A percentile compares a stretch with the other conserved stretches of the same genome.
Conservation (phyloP, 495 filamentous ascomycete genomes). For the Xylaria palmicola region DNA sequence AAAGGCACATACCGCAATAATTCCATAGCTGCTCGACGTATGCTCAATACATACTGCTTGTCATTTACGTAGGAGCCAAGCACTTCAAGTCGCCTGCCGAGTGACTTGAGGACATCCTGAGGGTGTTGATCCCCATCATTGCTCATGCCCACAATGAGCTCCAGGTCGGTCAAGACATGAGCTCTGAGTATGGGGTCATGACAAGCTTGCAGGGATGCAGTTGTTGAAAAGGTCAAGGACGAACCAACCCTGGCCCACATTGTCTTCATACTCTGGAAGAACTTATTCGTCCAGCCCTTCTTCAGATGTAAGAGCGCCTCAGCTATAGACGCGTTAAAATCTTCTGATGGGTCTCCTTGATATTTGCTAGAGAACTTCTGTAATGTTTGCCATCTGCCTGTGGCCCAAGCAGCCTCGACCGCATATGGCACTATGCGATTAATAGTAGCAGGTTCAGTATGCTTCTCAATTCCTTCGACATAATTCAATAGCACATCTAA, state of each 20-base stretch:
- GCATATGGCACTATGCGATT: constrained; percentile 72
- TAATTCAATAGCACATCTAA: constrained; percentile 80
- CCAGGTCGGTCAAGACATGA: constrained; percentile 84
- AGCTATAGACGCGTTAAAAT: constrained; percentile 83
- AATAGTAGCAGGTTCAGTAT: constrained; percentile 47
- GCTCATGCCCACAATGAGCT: constrained; percentile 64
- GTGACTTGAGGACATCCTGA: constrained; percentile 51
- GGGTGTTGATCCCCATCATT: constrained; percentile 36
- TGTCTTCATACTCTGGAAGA: constrained; percentile 57
- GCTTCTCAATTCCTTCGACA: constrained; percentile 67
- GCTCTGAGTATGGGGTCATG: constrained; percentile 80
- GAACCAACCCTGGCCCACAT: constrained; percentile 70
- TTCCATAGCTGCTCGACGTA: constrained; percentile 83
- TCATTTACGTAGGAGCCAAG: constrained; percentile 83
- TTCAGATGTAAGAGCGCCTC: constrained; percentile 66
- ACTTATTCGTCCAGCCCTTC: constrained; percentile 51
- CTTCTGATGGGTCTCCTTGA: constrained; percentile 53
- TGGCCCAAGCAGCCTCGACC: constrained; percentile 89
- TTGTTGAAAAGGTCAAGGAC: constrained; percentile 69
- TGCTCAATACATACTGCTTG: constrained; percentile 91
- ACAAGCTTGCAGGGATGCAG: constrained; percentile 73
- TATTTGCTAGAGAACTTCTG: constrained; percentile 62
- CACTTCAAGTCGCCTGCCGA: constrained; percentile 76
- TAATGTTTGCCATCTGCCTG: constrained; percentile 73
- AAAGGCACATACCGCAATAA: constrained; percentile 54